Evolutionary conservation across 345 rosid species (phyloP).

Genomic region (Cardamine chenopodiifolia): DNA sequence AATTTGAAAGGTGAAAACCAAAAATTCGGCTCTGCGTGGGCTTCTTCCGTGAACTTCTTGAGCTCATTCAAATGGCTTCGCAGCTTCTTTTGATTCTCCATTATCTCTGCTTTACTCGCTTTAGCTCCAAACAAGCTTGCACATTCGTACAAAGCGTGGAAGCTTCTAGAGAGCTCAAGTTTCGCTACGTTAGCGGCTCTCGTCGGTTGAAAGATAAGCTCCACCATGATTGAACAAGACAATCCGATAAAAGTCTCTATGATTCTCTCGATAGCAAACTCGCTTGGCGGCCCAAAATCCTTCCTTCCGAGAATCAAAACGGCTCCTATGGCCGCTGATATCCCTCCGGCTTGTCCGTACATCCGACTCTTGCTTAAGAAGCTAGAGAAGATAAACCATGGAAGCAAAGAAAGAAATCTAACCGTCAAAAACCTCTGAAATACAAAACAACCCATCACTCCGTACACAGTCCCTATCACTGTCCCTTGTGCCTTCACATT

Average conservation of each 20-base stretch:
- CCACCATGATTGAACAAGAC: constrained; percentile 67
- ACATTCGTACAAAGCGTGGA: constrained; percentile 53
- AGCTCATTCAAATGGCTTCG: constrained; percentile 51
- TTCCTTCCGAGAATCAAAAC: constrained; percentile 75
- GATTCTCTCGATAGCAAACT: constrained; percentile 85
- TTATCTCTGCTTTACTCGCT: constrained; percentile 40
- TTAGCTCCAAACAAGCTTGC: constrained; percentile 47
- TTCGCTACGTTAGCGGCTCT: constrained; percentile 78
- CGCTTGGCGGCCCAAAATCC: constrained; percentile 73
- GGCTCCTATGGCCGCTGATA: constrained; percentile 84
- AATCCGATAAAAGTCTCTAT: constrained; percentile 83
- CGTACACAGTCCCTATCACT: constrained; percentile 84
- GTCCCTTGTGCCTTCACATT: constrained; percentile 92
- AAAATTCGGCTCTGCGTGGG: constrained; percentile 81
- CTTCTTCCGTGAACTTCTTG: constrained; percentile 65
- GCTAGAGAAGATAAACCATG: constrained; percentile 79
- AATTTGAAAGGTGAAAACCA: constrained; percentile 76
- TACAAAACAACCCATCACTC: constrained; percentile 79
- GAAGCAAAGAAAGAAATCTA: constrained; percentile 77
- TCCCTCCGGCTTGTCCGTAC: constrained; percentile 89
- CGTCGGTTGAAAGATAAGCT: constrained; percentile 61
- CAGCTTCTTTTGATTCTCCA: constrained; percentile 55
- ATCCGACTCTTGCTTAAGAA: constrained; percentile 68
- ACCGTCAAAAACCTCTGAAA: constrained; percentile 64
- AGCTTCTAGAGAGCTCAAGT: constrained; percentile 52